phyloP scores from a whole-genome alignment of 495 filamentous ascomycete genomes.

The Jackrogersella multiformis region DNA sequence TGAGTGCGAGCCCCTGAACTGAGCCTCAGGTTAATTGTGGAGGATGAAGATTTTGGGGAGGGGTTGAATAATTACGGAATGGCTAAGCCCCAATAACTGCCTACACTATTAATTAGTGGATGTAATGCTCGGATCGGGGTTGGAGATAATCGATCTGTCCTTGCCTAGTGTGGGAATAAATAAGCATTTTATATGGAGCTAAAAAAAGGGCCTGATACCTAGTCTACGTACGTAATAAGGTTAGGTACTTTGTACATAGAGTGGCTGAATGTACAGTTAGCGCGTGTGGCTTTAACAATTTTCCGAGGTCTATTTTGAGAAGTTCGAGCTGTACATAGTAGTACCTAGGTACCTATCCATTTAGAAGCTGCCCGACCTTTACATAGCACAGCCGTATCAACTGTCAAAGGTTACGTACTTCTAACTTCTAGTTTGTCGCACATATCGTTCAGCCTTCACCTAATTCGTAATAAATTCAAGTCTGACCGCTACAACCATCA shows the following conservation, averaged over 20 bases:
- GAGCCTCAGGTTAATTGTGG: slow-evolving; percentile 27
- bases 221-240: neutral
- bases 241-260: too few relatives aligned
- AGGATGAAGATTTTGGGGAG: slow-evolving; percentile 21
- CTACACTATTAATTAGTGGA: neutral
- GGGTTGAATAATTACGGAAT: slow-evolving; percentile 8
- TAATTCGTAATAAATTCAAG: neutral
- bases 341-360: slow-evolving; percentile 1
- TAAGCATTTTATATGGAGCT: neutral
- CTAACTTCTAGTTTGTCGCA: neutral
- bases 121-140: neutral
- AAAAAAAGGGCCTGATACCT: neutral
- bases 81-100: neutral
- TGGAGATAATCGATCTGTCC: too few relatives aligned
- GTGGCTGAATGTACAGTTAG: too few relatives aligned
- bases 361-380: slow-evolving; percentile 21
- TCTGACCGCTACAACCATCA: slow-evolving; percentile 1
- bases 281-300: slow-evolving; percentile 16
- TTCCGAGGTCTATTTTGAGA: neutral
- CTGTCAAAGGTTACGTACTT: neutral
- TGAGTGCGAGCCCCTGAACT: slow-evolving; percentile 3
- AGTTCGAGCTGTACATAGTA: slow-evolving; percentile 5
- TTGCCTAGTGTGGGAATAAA: neutral
- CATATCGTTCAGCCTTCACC: neutral
- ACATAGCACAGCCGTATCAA: slow-evolving; percentile 1